Evolutionary conservation across 2,329 filamentous ascomycete genomes (phyloP).

Genomic region (Ustilaginoidea virens): DNA sequence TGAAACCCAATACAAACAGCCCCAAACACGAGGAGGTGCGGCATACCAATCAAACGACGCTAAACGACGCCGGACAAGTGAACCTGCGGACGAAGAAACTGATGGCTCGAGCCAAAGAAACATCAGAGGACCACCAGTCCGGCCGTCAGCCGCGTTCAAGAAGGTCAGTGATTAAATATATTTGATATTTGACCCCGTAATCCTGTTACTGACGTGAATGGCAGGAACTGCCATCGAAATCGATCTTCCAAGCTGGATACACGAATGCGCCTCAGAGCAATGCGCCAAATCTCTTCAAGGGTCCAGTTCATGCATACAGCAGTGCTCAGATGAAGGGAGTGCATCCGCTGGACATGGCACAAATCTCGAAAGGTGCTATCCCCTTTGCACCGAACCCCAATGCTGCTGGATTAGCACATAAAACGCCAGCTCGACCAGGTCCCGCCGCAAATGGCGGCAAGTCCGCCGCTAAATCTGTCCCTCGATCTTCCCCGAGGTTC

Average conservation of each 20-base stretch:
- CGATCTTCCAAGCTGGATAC: conserved; percentile 45
- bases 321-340: conserved; percentile 45
- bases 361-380: conserved; percentile 76
- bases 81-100: conserved; percentile 50
- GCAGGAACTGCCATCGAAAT: conserved; percentile 46
- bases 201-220: background rate
- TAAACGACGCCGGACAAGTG: conserved; percentile 68
- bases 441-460: conserved; percentile 25
- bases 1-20: conserved; percentile 28
- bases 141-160: conserved; percentile 55
- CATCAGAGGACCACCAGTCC: conserved; percentile 71
- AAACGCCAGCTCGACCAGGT: conserved; percentile 50
- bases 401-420: conserved; percentile 39
- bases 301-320: conserved; percentile 51
- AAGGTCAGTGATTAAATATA: conserved; percentile 43
- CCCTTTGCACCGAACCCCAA: conserved; percentile 65
- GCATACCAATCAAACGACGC: conserved; percentile 53
- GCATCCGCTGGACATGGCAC: conserved; percentile 71
- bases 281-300: conserved; percentile 47
- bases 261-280: conserved; percentile 37
- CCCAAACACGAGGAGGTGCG: conserved; percentile 34
- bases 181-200: background rate
- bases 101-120: conserved; percentile 40
- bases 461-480: conserved; percentile 42
- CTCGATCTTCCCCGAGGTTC: conserved; percentile 67